Evolutionary conservation across 208 protist species (phyloP), one percentile per base, ranked within the genome.

Genomic region (Plasmodiophora brassicae): DNA sequence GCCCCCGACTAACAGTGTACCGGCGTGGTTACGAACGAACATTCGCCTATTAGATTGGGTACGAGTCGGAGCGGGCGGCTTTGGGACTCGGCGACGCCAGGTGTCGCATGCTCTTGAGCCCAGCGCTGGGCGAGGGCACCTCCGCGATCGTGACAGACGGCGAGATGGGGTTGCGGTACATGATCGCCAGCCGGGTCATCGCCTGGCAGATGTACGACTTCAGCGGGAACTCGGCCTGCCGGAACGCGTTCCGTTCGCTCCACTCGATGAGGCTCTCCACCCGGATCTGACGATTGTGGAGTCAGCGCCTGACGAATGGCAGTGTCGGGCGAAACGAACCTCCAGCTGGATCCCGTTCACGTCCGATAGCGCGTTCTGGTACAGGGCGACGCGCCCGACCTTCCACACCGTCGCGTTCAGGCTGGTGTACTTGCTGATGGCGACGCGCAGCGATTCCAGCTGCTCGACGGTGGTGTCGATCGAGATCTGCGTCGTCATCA

Each of bases 131-230:
- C n/a, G n/a, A n/a, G n/a, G n/a, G n/a, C n/a, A n/a, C n/a, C n/a
- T n/a, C n/a, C n/a, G n/a, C n/a, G n/a, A n/a, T n/a, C n/a, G n/a
- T n/a, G n/a, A n/a, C n/a, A n/a, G n/a, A n/a, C n/a, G n/a, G n/a
- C n/a, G n/a, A n/a, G n/a, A n/a, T n/a, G n/a, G n/a, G n/a, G n/a
- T n/a, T n/a, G n/a, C n/a, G n/a, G n/a, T n/a, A n/a, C n/a, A n/a
- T n/a, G n/a, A n/a, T n/a, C n/a, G n/a, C n/a, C n/a, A n/a, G n/a
- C n/a, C n/a, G n/a, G n/a, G n/a, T n/a, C n/a, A n/a, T n/a, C n/a
- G n/a, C n/a, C n/a, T n/a, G n/a, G n/a, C n/a, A 57, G 50, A 57
- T 57, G 50, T 28, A 78, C 32, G 65, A 38, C n/a, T 78, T 78
- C 65, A 78, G 41, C 41, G 65, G 32, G n/a, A 78, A 78, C 32